Percentiles rank a stretch among this genome's conserved stretches.
Conservation (phyloP, 768 basidiomycete species). For the Xerocomus potaroensis region DNA sequence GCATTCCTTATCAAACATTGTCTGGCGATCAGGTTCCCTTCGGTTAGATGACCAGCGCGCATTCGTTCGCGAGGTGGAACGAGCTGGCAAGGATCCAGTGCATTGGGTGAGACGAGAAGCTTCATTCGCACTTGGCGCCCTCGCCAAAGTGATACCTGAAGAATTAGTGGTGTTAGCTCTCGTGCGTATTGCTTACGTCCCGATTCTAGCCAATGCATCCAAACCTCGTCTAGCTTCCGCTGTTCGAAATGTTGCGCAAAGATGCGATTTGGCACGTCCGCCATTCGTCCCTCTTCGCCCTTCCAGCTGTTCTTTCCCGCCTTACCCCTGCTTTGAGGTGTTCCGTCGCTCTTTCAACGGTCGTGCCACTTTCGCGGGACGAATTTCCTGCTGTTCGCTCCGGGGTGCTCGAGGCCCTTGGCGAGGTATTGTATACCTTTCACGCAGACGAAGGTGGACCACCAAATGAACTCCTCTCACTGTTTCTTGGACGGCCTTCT, state of each 20-base stretch:
- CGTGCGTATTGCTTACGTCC: slow-evolving; percentile 38
- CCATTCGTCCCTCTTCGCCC: slow-evolving; percentile 80
- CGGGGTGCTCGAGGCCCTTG: slow-evolving; percentile 80
- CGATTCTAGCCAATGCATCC: background rate
- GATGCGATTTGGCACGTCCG: slow-evolving; percentile 82
- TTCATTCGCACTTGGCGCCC: slow-evolving; percentile 80
- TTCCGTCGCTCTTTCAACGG: slow-evolving; percentile 59
- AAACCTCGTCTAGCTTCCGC: slow-evolving; percentile 55
- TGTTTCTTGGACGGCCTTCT: slow-evolving; percentile 67
- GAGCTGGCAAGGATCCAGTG: slow-evolving; percentile 58
- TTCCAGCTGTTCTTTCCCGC: slow-evolving; percentile 74
- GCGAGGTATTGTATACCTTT: slow-evolving; percentile 87
- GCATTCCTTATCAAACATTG: slow-evolving; percentile 2
- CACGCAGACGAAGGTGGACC: slow-evolving; percentile 56
- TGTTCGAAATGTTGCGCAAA: slow-evolving; percentile 64
- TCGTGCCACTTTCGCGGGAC: slow-evolving; percentile 61
- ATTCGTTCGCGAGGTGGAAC: slow-evolving; percentile 72
- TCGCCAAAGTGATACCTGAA: slow-evolving; percentile 82
- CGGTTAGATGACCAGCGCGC: slow-evolving; percentile 52
- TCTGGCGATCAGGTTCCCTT: slow-evolving; percentile 43
- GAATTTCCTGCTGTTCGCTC: slow-evolving; percentile 63
- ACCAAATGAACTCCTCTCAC: slow-evolving; percentile 65
- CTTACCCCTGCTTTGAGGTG: slow-evolving; percentile 56
- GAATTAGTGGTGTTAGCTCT: slow-evolving; percentile 63
- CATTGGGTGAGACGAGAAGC: slow-evolving; percentile 85